A percentile compares a stretch with the other conserved stretches of the same genome.
These are phyloP conservation scores for Backusella luteola DNA, from an alignment of 192 early-diverging fungal genomes.

Conservation along the genomic window DNA sequence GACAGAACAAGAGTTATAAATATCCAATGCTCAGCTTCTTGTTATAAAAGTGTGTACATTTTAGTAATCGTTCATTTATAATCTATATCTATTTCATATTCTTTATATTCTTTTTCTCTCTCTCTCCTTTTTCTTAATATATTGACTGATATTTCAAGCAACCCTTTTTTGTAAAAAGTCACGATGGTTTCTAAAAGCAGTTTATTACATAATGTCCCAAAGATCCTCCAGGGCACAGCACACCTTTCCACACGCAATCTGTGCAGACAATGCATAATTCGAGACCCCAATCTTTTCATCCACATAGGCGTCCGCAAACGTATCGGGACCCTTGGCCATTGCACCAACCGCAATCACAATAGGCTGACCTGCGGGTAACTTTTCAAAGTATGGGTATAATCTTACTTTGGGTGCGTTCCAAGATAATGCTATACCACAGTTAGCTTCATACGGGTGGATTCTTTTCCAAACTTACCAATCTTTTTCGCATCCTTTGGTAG, in stretches of 20 bases:
- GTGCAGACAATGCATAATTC: conserved; percentile 93
- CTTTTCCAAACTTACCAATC: conserved; percentile 55
- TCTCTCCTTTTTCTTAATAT: too few species aligned
- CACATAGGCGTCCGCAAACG: conserved; percentile 91
- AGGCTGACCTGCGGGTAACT: conserved; percentile 67
- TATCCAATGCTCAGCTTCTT: too few species aligned
- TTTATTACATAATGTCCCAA: conserved; percentile 75
- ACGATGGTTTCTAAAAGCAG: background rate
- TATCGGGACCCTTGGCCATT: conserved; percentile 91
- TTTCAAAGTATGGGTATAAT: conserved; percentile 68
- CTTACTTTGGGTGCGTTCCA: conserved; percentile 85
- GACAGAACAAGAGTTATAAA: too few species aligned
- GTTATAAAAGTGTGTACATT: too few species aligned
- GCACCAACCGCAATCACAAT: conserved; percentile 94
- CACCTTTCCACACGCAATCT: conserved; percentile 93
- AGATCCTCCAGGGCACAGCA: conserved; percentile 86
- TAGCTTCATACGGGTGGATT: too few species aligned
- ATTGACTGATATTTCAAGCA: too few species aligned
- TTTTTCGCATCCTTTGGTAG: conserved; percentile 81
- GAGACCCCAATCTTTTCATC: conserved; percentile 96
- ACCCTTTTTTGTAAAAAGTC: background rate
- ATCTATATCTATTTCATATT: too few species aligned
- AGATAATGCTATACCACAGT: conserved; percentile 59
- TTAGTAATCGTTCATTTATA: too few species aligned
- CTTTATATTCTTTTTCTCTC: too few species aligned